phyloP scores from a whole-genome alignment of 2,329 filamentous ascomycete species.

The Trichoderma harzianum region DNA sequence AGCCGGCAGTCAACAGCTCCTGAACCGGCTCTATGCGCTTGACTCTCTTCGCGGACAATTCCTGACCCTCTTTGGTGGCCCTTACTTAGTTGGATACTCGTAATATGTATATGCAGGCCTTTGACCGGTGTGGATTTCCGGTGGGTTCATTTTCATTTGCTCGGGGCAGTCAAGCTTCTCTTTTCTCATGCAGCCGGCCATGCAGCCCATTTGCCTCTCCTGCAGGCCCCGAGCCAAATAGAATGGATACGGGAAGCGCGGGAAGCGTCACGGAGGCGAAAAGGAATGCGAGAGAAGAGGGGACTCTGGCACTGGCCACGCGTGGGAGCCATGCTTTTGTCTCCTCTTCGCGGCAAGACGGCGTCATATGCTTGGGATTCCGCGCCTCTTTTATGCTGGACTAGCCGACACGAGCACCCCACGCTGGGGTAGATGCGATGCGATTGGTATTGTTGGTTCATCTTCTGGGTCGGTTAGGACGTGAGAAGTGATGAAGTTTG shows the following conservation, averaged over 20 bases:
- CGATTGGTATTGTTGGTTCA: not conserved
- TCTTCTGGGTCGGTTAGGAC: not conserved
- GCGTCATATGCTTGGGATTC: not conserved
- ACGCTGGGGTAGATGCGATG: not conserved
- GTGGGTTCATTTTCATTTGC: not conserved
- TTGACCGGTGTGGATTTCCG: conserved; percentile 2
- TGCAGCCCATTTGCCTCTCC: not conserved
- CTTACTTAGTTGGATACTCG: not conserved
- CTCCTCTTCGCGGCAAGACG: not conserved
- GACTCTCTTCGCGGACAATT: not conserved
- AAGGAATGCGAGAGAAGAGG: not conserved
- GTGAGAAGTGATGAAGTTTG: not conserved
- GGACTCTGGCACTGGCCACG: not conserved
- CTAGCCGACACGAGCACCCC: not conserved
- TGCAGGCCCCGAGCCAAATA: not conserved
- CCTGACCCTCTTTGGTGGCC: not conserved
- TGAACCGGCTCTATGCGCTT: not conserved
- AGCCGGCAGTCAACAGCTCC: not conserved
- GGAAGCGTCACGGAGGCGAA: conserved; percentile 1
- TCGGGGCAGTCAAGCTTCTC: not conserved
- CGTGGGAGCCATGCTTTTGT: not conserved
- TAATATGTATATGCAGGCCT: not conserved
- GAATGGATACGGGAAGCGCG: not conserved
- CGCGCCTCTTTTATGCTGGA: not conserved
- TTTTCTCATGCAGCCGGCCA: not conserved